Evolutionary conservation across 306 rosid species (phyloP), one percentile per base, ranked within the genome.

Genomic region (Lathyrus oleraceus): DNA sequence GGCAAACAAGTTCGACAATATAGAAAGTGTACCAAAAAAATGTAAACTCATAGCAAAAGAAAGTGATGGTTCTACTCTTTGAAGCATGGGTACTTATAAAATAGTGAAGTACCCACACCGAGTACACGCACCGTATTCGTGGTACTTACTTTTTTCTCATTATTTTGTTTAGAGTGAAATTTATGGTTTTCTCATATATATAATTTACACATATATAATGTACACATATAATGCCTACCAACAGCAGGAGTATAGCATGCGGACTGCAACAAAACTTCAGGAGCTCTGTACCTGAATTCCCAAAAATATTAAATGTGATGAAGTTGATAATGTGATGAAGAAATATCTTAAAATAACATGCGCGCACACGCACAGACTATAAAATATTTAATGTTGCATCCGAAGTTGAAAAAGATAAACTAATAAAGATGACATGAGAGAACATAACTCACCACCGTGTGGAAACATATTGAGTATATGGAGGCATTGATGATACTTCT

Each of bases 381-480:
- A 73, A 57, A 69, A 49, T 47, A 45, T 62, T 14, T 53, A 54
- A 72, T 17, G 19, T 67, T 20, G 60, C 30, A 61, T 19, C 20
- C 11, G 4, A 72, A 42, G 47, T 60, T 15, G 20, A 54, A 62
- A 74, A 60, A 21, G 45, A 81, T 4, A 61, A 27, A 45, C 39
- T 35, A 67, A 20, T 52, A 62, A 74, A 45, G 14, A 40, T 51
- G 51, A 40, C 2, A 69, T 39, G 30, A 62, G 42, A 77, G 57
- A 66, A 68, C n/a, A 74, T 52, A 45, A 81, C 96, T 87, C 82
- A 90, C 97, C 97, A 90, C 61, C 97, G 88, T 40, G 97, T 90
- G 81, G 97, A 88, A 76, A 90, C 97, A 81, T 90, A 90, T 86
- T 90, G 95, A 58, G 97, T 90, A 75, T 90, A 90, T 57, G 97